Evolutionary conservation across 192 early-diverging fungal species (phyloP).

Genomic region (Linderina pennispora): DNA sequence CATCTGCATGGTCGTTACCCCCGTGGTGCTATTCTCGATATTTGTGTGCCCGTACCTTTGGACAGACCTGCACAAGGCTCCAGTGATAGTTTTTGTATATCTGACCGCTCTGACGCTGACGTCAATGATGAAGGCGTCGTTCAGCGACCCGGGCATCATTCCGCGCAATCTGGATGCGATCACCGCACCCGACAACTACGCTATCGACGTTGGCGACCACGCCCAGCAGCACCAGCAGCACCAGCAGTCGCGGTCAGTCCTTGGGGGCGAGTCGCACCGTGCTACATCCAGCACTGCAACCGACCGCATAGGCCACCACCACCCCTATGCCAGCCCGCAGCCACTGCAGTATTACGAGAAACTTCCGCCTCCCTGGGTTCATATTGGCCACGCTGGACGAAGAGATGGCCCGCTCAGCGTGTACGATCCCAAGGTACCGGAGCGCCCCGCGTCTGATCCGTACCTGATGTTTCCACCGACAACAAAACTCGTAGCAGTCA

Average conservation of each 20-base stretch:
- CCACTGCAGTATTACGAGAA: slow-evolving; percentile 50
- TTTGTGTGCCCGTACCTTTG: slow-evolving; percentile 66
- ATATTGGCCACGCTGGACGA: slow-evolving; percentile 22
- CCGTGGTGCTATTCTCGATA: slow-evolving; percentile 54
- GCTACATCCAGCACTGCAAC: neutral
- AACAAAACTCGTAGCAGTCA: slow-evolving; percentile 55
- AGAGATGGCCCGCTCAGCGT: slow-evolving; percentile 23
- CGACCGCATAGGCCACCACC: too few relatives aligned
- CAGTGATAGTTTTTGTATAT: slow-evolving; percentile 64
- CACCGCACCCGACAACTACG: slow-evolving; percentile 29
- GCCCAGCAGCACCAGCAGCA: slow-evolving; percentile 1
- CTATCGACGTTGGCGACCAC: slow-evolving; percentile 9
- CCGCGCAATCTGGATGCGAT: slow-evolving; percentile 64
- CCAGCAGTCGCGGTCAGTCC: neutral
- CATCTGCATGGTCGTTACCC: slow-evolving; percentile 50
- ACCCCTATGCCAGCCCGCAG: too few relatives aligned
- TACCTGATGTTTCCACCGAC: slow-evolving; percentile 31
- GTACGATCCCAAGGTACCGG: slow-evolving; percentile 34
- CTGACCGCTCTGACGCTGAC: slow-evolving; percentile 53
- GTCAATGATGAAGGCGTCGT: slow-evolving; percentile 70
- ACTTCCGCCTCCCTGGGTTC: slow-evolving; percentile 42
- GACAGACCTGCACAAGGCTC: slow-evolving; percentile 50
- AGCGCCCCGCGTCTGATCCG: slow-evolving; percentile 10
- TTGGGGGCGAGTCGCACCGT: neutral
- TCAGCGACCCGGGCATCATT: slow-evolving; percentile 71